A percentile compares a stretch with the other conserved stretches of the same genome.
Evolutionary conservation across 176 grass and related monocot species (phyloP).

Genomic region (Puccinellia tenuiflora): DNA sequence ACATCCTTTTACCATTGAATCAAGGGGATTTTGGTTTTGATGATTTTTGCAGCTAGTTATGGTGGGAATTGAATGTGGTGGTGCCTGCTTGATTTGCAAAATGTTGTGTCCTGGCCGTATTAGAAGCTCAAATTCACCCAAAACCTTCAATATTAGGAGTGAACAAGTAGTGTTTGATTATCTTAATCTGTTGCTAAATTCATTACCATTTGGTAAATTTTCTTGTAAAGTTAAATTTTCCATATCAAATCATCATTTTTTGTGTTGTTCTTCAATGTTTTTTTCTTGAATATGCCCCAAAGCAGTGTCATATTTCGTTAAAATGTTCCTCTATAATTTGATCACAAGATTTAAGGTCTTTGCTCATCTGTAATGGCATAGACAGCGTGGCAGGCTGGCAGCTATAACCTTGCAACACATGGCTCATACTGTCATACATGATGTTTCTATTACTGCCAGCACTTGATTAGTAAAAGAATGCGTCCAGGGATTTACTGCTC

Average conservation of each 20-base stretch:
- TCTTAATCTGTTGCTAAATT: background rate
- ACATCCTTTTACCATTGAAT: background rate
- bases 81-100: background rate
- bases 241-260: background rate
- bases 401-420: background rate
- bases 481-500: background rate
- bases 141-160: background rate
- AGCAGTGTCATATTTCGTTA: background rate
- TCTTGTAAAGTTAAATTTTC: background rate
- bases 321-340: background rate
- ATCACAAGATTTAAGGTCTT: background rate
- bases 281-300: background rate
- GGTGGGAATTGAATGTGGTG: background rate
- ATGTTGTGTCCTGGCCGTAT: background rate
- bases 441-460: background rate
- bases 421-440: background rate
- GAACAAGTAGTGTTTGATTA: background rate
- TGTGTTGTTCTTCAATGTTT: background rate
- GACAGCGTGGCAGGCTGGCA: background rate
- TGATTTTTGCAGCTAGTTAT: background rate
- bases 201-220: background rate
- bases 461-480: conserved; percentile 1
- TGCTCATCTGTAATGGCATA: background rate
- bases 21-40: background rate
- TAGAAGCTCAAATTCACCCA: background rate